Conservation (phyloP, 148 eudicot genomes). For the Heliosperma pusillum region DNA sequence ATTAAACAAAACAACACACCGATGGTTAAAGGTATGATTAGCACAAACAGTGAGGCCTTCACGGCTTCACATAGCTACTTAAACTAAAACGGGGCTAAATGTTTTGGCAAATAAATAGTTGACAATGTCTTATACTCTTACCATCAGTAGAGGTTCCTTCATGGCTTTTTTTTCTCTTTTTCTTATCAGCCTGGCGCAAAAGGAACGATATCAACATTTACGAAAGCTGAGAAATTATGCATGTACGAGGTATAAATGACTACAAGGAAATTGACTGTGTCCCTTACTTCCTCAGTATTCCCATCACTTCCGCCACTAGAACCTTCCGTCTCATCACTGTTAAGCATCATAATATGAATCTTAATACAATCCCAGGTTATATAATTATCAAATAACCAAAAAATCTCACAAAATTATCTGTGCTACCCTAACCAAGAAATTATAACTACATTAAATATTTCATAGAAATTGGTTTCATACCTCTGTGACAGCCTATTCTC, state of each 20-base stretch:
- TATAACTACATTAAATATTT: background rate
- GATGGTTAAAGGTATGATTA: background rate
- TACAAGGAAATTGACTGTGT: constrained; percentile 1
- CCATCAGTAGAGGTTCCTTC: constrained; percentile 55
- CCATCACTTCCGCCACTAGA: constrained; percentile 91
- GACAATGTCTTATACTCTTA: constrained; percentile 26
- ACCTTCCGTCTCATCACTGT: constrained; percentile 80
- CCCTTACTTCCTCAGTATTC: constrained; percentile 60
- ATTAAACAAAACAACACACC: background rate
- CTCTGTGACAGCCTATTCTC: constrained; percentile 55
- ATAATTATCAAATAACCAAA: background rate
- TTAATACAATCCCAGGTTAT: background rate
- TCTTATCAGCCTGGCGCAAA: constrained; percentile 50
- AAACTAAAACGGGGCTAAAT: background rate
- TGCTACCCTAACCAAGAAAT: background rate
- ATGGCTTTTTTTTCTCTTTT: constrained; percentile 62
- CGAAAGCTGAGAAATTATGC: constrained; percentile 9
- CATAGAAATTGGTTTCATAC: constrained; percentile 28
- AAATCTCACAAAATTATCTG: background rate
- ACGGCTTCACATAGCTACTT: background rate
- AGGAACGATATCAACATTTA: constrained; percentile 17
- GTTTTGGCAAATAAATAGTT: background rate
- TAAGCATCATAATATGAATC: constrained; percentile 4
- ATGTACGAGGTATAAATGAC: background rate
- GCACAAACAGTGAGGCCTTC: background rate